phyloP scores from a whole-genome alignment of 352 stramenopile genomes.

The Phytopythium vexans region DNA sequence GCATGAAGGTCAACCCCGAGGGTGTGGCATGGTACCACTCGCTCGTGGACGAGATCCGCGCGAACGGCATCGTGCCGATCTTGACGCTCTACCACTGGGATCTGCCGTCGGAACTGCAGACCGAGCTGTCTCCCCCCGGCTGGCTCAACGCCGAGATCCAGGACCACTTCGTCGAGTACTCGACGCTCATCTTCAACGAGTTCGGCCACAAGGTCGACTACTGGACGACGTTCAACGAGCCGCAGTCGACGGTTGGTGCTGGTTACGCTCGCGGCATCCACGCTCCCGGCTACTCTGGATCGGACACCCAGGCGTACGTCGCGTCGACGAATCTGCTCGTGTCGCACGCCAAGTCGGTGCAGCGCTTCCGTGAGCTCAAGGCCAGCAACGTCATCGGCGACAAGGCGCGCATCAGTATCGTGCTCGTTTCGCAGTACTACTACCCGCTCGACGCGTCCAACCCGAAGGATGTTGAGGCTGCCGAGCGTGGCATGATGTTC shows the following conservation, averaged over 20 bases:
- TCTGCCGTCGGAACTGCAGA: conserved; percentile 85
- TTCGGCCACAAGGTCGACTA: conserved; percentile 89
- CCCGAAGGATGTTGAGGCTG: conserved; percentile 47
- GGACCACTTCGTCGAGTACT: conserved; percentile 83
- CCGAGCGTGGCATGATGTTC: conserved; percentile 87
- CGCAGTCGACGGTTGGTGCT: conserved; percentile 78
- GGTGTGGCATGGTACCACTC: conserved; percentile 28
- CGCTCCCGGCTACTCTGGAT: conserved; percentile 36
- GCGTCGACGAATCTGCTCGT: conserved; percentile 88
- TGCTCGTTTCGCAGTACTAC: conserved; percentile 77
- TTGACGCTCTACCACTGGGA: conserved; percentile 98
- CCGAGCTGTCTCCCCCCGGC: conserved; percentile 64
- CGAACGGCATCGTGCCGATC: conserved; percentile 81
- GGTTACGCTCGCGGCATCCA: conserved; percentile 80
- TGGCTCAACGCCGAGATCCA: conserved; percentile 61
- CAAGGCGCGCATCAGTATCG: conserved; percentile 75
- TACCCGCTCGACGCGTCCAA: conserved; percentile 72
- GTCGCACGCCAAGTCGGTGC: conserved; percentile 85
- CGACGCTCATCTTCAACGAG: conserved; percentile 85
- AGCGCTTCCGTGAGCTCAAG: conserved; percentile 78
- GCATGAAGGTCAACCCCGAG: conserved; percentile 17
- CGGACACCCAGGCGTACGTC: conserved; percentile 43
- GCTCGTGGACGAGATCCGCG: conserved; percentile 20
- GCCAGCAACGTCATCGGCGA: conserved; percentile 11
- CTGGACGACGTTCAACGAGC: conserved; percentile 96